Evolutionary conservation across 805 yeast genomes (phyloP).

Genomic region (Hanseniaspora nectarophila): DNA sequence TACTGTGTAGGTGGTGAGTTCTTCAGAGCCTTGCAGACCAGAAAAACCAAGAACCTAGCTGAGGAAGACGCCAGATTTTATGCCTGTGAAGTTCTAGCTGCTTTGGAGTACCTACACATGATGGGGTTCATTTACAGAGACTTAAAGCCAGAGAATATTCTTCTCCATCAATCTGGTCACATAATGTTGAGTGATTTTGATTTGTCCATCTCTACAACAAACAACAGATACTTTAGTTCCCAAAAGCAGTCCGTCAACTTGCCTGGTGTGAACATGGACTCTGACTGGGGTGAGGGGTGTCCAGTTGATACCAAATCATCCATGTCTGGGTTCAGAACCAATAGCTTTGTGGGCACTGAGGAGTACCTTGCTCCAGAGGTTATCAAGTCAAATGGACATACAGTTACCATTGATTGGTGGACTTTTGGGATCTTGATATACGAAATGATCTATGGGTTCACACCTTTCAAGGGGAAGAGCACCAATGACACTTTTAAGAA

Average conservation of each 20-base stretch:
- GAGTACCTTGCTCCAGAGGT: constrained; percentile 99
- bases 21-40: constrained; percentile 86
- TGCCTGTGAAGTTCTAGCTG: constrained; percentile 95
- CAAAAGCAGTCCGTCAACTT: constrained; percentile 24
- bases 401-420: constrained; percentile 99
- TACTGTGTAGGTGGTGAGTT: constrained; percentile 99
- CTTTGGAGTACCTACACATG: constrained; percentile 84
- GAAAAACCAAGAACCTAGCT: constrained; percentile 69
- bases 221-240: constrained; percentile 43
- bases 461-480: constrained; percentile 89
- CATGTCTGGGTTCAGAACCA: constrained; percentile 90
- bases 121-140: constrained; percentile 97
- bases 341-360: constrained; percentile 97
- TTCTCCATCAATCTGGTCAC: constrained; percentile 93
- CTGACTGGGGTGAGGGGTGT: constrained; percentile 41
- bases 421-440: constrained; percentile 84
- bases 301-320: constrained; percentile 78
- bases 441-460: constrained; percentile 91
- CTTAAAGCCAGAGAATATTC: constrained; percentile 88
- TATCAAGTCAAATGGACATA: constrained; percentile 91
- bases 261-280: constrained; percentile 35
- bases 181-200: constrained; percentile 97
- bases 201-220: constrained; percentile 76
- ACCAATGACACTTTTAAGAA: constrained; percentile 84
- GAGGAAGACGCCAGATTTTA: constrained; percentile 88